These are phyloP conservation scores for Piper betle DNA, from an alignment of 164 flowering plant species.

Conservation along the genomic window DNA sequence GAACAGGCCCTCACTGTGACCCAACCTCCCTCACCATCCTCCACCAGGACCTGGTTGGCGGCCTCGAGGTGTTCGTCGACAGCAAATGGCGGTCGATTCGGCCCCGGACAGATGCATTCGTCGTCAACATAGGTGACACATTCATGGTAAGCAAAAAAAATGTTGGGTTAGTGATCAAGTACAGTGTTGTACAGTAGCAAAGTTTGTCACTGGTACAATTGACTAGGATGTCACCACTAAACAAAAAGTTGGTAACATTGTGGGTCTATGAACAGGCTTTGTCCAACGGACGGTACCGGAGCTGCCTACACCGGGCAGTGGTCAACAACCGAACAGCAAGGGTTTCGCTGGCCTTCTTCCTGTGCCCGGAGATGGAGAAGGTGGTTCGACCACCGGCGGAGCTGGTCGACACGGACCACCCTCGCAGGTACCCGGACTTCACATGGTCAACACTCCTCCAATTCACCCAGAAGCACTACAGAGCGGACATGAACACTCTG, in stretches of 20 bases:
- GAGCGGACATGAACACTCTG: slow-evolving; percentile 72
- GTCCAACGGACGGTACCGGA: slow-evolving; percentile 64
- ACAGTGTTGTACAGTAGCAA: neutral
- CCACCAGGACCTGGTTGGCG: slow-evolving; percentile 72
- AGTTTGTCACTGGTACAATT: neutral
- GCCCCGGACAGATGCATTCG: slow-evolving; percentile 55
- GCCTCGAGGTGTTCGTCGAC: slow-evolving; percentile 67
- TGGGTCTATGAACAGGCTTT: slow-evolving; percentile 34
- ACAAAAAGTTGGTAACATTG: neutral
- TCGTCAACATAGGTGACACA: slow-evolving; percentile 80
- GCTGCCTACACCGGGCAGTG: slow-evolving; percentile 80
- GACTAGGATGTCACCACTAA: no score
- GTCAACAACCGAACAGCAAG: slow-evolving; percentile 56
- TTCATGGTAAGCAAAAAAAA: slow-evolving; percentile 40
- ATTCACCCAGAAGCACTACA: slow-evolving; percentile 78
- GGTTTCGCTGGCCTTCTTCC: slow-evolving; percentile 70
- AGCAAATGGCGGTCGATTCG: slow-evolving; percentile 44
- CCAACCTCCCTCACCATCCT: slow-evolving; percentile 83
- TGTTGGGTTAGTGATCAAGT: no score
- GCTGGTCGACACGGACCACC: slow-evolving; percentile 32
- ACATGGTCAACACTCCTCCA: slow-evolving; percentile 59
- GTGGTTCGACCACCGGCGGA: slow-evolving; percentile 59
- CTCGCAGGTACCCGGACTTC: slow-evolving; percentile 69
- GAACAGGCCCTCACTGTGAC: slow-evolving; percentile 87
- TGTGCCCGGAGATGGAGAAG: slow-evolving; percentile 56